Conservation (phyloP, 352 stramenopile genomes). For the Phytophthora vignae region DNA sequence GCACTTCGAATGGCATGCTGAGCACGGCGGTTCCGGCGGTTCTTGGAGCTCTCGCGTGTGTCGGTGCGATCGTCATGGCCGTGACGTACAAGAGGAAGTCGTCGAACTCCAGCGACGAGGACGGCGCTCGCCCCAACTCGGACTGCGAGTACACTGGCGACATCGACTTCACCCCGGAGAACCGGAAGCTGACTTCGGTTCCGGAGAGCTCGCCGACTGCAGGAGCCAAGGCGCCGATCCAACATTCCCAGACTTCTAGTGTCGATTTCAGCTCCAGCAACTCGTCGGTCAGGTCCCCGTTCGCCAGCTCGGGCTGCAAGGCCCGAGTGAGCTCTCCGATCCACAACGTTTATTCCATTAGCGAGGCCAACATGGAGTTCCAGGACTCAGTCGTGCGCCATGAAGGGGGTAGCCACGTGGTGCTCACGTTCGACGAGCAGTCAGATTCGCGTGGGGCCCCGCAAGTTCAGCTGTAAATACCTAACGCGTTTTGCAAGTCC, state of each 20-base stretch:
- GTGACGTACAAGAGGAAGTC: slow-evolving; percentile 58
- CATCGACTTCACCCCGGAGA: slow-evolving; percentile 38
- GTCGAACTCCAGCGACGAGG: neutral
- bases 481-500: slow-evolving; percentile 18
- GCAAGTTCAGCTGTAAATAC: slow-evolving; percentile 43
- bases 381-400: slow-evolving; percentile 21
- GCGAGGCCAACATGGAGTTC: slow-evolving; percentile 43
- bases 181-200: slow-evolving; percentile 21
- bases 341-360: slow-evolving; percentile 22
- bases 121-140: slow-evolving; percentile 9
- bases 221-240: neutral
- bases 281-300: slow-evolving; percentile 35
- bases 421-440: slow-evolving; percentile 38
- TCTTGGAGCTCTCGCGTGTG: slow-evolving; percentile 46
- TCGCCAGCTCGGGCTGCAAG: slow-evolving; percentile 26
- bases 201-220: slow-evolving; percentile 13
- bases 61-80: slow-evolving; percentile 44
- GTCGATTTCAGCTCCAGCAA: slow-evolving; percentile 27
- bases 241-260: slow-evolving; percentile 9
- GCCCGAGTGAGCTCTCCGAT: slow-evolving; percentile 43
- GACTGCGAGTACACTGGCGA: slow-evolving; percentile 42
- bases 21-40: slow-evolving; percentile 23
- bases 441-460: slow-evolving; percentile 19
- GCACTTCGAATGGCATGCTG: slow-evolving; percentile 6
- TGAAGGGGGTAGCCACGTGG: slow-evolving; percentile 30